Evolutionary conservation across 176 grass and related monocot species (phyloP), one percentile per base, ranked within the genome.

Genomic region (Oropetium thomaeum): DNA sequence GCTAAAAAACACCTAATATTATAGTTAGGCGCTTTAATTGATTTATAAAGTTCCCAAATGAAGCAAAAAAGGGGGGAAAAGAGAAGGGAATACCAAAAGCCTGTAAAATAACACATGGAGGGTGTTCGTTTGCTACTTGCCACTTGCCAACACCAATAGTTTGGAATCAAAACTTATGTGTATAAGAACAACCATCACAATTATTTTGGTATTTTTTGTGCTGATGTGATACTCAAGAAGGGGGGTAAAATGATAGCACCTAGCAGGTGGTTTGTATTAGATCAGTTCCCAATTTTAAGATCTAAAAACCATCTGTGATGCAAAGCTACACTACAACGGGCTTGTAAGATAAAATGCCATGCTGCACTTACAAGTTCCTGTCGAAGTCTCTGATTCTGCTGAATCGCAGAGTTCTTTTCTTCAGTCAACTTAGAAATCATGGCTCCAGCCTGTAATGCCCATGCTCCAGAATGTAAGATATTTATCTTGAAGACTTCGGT

Each of bases 371-470:
- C 81, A 61, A 88, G 81, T 84, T 93, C 90, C 67, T 90, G 87
- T 79, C 83, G 78, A 69, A 93, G 85, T 78, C 75, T 78, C 54
- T 84, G 84, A 78, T 90, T 93, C 66, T 81, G 76, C 78, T 93
- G 90, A 80, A 87, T 90, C 26, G 87, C 90, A 30, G 76, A 79
- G 51, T 87, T 87, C 85, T 86, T 90, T 70, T 93, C 90, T 78
- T 93, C 84, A 0, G 77, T 87, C 68, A 93, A 75, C 40, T 83
- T 90, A n/a, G 72, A 77, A 65, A 93, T 84, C 80, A 93, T 70
- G 62, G 67, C 84, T 67, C 81, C 84, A 82, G 83, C 71, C 90
- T 93, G 54, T 37, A 75, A 69, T 6, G 16, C 17, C 53, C 77
- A 84, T 32, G 67, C 8, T 62, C 43, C 11, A 48, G 19, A 65